Evolutionary conservation across 306 rosid genomes (phyloP), one percentile per base, ranked within the genome.

Genomic region (Heteromeles arbutifolia): DNA sequence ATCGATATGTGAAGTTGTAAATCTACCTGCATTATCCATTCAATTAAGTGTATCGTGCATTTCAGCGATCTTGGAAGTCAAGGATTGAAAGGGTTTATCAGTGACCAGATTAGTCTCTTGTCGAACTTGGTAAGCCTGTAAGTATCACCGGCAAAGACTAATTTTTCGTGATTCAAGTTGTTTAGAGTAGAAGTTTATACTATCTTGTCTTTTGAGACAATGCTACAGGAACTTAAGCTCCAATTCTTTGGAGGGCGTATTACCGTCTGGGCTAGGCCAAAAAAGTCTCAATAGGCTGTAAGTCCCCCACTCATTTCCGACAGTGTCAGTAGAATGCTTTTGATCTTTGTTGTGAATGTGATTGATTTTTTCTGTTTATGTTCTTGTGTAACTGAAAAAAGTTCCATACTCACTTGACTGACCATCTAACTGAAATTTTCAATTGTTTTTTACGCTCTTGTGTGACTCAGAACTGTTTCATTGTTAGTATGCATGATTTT

Each of bases 51-150:
- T 37, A 11, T 70, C 37, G 57, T 65, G 53, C 37, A 71, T 81
- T 82, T 77, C 93, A 95, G 99, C 71, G 96, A 95, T 78, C 93
- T 95, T 69, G 97, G 96, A 68, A 90, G 92, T 80, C 99, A 92
- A 86, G 99, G 97, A 69, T 89, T 95, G 87, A 92, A 92, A 86
- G 99, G 97, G 76, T 78, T 59, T 81, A 89, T 92, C 76, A 89
- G 90, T 76, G 96, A 88, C 73, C 89, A 86, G 82, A 95, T 92
- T 82, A 82, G 85, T 86, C 91, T 85, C 70, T 85, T 95, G 97
- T 63, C 93, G 61, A 89, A 95, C 88, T 87, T 95, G 93, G 92
- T 88, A 83, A 95, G 93, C 93, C 86, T 95, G 99, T 95, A 89
- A 92, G 99, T 89, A 92, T 86, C 93, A 77, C 43, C 80, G 61